Conservation (phyloP, 164 flowering plant genomes). For the Euptelea pleiosperma region DNA sequence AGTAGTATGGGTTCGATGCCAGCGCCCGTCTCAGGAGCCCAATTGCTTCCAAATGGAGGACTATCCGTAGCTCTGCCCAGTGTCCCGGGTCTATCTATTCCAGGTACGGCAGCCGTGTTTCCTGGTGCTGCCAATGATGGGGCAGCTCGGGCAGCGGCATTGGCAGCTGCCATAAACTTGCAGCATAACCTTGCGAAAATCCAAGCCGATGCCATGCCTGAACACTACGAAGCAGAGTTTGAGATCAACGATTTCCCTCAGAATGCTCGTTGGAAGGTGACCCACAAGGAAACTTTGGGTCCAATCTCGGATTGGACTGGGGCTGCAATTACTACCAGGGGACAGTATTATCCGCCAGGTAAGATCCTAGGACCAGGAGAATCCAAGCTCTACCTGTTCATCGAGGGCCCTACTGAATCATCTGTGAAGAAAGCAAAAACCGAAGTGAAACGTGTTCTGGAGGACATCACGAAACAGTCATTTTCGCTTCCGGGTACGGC, state of each 20-base stretch:
- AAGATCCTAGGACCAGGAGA: conserved; percentile 71
- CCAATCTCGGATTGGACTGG: conserved; percentile 97
- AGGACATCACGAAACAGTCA: conserved; percentile 72
- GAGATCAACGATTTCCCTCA: conserved; percentile 97
- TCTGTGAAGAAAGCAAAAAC: conserved; percentile 90
- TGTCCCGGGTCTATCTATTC: conserved; percentile 32
- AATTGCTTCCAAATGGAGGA: conserved; percentile 45
- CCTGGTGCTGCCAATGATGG: conserved; percentile 48
- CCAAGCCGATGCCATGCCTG: conserved; percentile 89
- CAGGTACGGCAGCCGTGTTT: conserved; percentile 32
- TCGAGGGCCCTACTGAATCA: conserved; percentile 85
- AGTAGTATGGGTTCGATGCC: conserved; percentile 30
- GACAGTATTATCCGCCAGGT: conserved; percentile 79
- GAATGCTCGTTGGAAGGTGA: conserved; percentile 99
- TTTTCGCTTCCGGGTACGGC: conserved; percentile 71
- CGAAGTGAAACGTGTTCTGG: conserved; percentile 79
- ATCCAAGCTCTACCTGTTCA: conserved; percentile 87
- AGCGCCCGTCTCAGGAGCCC: conserved; percentile 33
- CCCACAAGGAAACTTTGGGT: conserved; percentile 95
- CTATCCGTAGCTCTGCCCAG: conserved; percentile 45
- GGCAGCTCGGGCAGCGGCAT: conserved; percentile 72
- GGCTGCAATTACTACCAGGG: conserved; percentile 96
- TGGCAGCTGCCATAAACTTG: conserved; percentile 87
- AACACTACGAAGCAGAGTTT: conserved; percentile 92
- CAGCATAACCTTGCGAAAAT: conserved; percentile 84